These are phyloP conservation scores for Metschnikowia amazonensis DNA, from an alignment of 805 yeast species.

Conservation along the genomic window DNA sequence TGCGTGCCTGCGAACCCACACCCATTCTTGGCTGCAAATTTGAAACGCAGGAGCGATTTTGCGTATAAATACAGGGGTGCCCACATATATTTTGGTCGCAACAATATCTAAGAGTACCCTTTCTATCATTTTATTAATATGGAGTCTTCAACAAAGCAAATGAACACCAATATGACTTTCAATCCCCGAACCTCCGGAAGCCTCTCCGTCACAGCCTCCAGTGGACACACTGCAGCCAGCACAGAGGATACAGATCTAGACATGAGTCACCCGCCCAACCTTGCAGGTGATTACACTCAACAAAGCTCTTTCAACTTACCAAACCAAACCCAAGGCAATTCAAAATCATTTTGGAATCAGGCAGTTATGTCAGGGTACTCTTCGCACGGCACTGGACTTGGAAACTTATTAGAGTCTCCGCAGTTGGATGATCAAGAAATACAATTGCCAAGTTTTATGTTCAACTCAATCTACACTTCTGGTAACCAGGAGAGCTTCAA, in stretches of 20 bases:
- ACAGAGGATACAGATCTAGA: slow-evolving; percentile 16
- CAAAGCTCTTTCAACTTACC: neutral
- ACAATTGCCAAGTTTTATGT: slow-evolving; percentile 20
- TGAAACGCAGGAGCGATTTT: slow-evolving; percentile 8
- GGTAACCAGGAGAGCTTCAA: neutral
- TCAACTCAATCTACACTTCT: slow-evolving; percentile 9
- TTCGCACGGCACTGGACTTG: neutral
- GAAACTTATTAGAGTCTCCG: slow-evolving; percentile 9
- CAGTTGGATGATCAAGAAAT: slow-evolving; percentile 13
- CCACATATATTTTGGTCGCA: neutral
- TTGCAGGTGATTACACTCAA: neutral
- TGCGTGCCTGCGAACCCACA: slow-evolving; percentile 5
- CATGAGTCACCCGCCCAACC: slow-evolving; percentile 8
- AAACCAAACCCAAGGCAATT: neutral
- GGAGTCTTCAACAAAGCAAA: neutral
- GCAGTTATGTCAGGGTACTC: neutral
- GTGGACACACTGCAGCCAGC: slow-evolving; percentile 14
- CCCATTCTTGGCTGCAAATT: slow-evolving; percentile 14
- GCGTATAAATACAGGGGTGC: slow-evolving; percentile 9
- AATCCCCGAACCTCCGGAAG: slow-evolving; percentile 18
- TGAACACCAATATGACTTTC: slow-evolving; percentile 11
- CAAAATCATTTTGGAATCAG: slow-evolving; percentile 1
- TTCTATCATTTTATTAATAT: neutral
- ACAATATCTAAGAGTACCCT: neutral
- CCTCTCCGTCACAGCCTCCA: slow-evolving; percentile 16